These are phyloP conservation scores for Acanthamoeba divionensis DNA, from an alignment of 208 protist genomes.

Conservation along the genomic window DNA sequence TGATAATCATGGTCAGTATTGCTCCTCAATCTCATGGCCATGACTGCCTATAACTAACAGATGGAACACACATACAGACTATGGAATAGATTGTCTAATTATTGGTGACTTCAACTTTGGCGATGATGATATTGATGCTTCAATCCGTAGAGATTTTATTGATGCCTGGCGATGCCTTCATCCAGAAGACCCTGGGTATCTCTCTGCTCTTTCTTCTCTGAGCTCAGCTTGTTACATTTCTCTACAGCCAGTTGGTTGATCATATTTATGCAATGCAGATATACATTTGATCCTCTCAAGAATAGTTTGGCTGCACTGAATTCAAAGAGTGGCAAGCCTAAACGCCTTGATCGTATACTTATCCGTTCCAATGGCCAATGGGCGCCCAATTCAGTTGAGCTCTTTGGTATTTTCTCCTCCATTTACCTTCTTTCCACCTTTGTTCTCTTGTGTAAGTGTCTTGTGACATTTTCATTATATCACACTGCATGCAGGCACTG, in stretches of 20 bases:
- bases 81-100: constrained; percentile 39
- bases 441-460: too few relatives aligned
- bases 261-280: not conserved
- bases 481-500: not conserved
- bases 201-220: too few relatives aligned
- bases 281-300: constrained; percentile 8
- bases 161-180: constrained; percentile 22
- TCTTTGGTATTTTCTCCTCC: constrained; percentile 10
- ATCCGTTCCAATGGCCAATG: not conserved
- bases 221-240: too few relatives aligned
- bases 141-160: constrained; percentile 24
- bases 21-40: not conserved
- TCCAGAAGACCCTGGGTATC: constrained; percentile 1
- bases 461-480: not conserved
- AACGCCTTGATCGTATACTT: constrained; percentile 9
- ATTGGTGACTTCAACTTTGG: constrained; percentile 56
- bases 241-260: not conserved
- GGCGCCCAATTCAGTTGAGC: not conserved
- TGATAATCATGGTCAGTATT: not conserved
- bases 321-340: not conserved
- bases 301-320: constrained; percentile 2
- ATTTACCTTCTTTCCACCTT: too few relatives aligned
- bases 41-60: not conserved
- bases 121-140: constrained; percentile 12
- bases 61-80: not conserved